A percentile compares a stretch with the other conserved stretches of the same genome.
These are phyloP conservation scores for Samsoniella hepiali DNA, from an alignment of 2,329 filamentous ascomycete genomes.

Conservation along the genomic window DNA sequence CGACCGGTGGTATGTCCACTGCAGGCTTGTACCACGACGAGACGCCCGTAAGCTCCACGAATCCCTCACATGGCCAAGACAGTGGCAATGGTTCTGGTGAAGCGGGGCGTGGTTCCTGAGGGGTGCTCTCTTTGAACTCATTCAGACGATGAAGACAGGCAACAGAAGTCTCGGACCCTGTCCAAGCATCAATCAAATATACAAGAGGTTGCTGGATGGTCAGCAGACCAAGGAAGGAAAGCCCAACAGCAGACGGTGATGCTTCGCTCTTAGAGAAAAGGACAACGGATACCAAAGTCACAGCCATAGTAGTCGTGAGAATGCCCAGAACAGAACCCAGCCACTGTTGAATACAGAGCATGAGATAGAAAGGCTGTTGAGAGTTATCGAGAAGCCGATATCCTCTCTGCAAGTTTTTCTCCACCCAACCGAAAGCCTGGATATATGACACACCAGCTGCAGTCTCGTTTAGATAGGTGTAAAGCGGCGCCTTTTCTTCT, in stretches of 20 bases:
- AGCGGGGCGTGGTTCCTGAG: background rate
- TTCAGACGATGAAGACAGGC: background rate
- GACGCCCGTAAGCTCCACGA: background rate
- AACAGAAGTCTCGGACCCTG: background rate
- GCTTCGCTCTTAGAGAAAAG: background rate
- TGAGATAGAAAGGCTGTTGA: conserved; percentile 36
- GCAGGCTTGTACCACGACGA: background rate
- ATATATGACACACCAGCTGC: conserved; percentile 28
- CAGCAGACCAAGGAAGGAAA: background rate
- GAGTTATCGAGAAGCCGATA: conserved; percentile 32
- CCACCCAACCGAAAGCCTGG: conserved; percentile 34
- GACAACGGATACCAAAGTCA: conserved; percentile 43
- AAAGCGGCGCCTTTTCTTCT: conserved; percentile 30
- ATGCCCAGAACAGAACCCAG: conserved; percentile 47
- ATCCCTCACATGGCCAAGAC: background rate
- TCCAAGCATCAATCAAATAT: background rate
- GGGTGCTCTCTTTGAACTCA: background rate
- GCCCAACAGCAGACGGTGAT: background rate
- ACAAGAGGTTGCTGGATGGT: background rate
- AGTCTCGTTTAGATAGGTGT: conserved; percentile 28
- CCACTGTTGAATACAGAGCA: conserved; percentile 49
- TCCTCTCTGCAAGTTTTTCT: conserved; percentile 23
- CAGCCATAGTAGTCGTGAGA: conserved; percentile 41
- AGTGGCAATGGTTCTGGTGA: background rate
- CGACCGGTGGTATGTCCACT: background rate